Evolutionary conservation across 1,284 basidiomycete genomes (phyloP).

Genomic region (Tylopilus sp.): DNA sequence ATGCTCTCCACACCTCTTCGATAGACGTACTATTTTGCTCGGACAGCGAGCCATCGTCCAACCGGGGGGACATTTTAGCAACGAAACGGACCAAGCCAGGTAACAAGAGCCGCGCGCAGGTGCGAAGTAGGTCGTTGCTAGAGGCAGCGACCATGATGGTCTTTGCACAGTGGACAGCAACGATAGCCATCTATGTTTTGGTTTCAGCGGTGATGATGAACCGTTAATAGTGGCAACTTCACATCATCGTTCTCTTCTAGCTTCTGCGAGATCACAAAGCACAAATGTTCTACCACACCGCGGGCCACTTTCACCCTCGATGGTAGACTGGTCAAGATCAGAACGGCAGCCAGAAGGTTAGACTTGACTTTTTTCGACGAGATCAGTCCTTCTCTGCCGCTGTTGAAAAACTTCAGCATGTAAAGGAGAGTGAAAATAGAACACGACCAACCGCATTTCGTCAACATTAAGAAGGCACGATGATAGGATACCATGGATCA

Average conservation of each 20-base stretch:
- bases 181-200: slow-evolving; percentile 62
- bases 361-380: slow-evolving; percentile 85
- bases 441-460: slow-evolving; percentile 73
- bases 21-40: slow-evolving; percentile 60
- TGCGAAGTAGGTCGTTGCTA: slow-evolving; percentile 64
- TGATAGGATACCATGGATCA: slow-evolving; percentile 85
- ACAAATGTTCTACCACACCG: slow-evolving; percentile 79
- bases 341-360: slow-evolving; percentile 83
- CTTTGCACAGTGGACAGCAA: slow-evolving; percentile 85
- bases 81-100: slow-evolving; percentile 80
- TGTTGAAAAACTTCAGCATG: slow-evolving; percentile 31
- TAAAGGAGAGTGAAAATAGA: neutral
- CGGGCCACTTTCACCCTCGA: slow-evolving; percentile 65
- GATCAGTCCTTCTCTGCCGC: slow-evolving; percentile 74
- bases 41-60: slow-evolving; percentile 51
- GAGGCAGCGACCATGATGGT: slow-evolving; percentile 66
- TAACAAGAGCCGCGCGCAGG: slow-evolving; percentile 70
- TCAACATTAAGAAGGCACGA: slow-evolving; percentile 85
- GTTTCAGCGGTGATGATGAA: slow-evolving; percentile 9
- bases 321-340: slow-evolving; percentile 82
- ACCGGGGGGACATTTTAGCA: slow-evolving; percentile 59
- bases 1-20: slow-evolving; percentile 79
- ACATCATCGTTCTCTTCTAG: slow-evolving; percentile 69
- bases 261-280: slow-evolving; percentile 80
- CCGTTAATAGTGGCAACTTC: slow-evolving; percentile 16